Base-by-base conservation (phyloP, 345 rosid genomes). In the Xanthoceras sorbifolium region DNA sequence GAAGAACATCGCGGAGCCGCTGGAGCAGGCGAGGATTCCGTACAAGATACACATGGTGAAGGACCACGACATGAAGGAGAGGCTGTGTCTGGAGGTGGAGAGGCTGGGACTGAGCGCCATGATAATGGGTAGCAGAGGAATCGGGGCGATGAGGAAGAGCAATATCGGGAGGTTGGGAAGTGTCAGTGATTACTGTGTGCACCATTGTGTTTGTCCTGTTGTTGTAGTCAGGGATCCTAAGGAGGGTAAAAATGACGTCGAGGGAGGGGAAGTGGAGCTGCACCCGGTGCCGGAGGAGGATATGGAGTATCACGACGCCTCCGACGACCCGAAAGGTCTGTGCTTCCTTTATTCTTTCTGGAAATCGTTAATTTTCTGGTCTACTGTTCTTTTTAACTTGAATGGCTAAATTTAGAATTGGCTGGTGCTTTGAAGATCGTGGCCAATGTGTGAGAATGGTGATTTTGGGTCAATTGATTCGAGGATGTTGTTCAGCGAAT, bases 1-100 rank as follows among this genome's bases (percentile, higher is more conserved):
- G 18, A 84, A 87, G 70, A 88, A 82, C 67, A 83, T 95, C 15
- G 94, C 97, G 15, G 86, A 84, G 70, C 98, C 98, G 10, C 86
- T 95, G 75, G 87, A 88, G 69, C 94, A 88, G 75, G 90, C 81
- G 22, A 85, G 81, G 73, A 81, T 93, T 29, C 92, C 97, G 29
- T 88, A 84, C 79, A 92, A 87, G 86, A 86, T 89, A 82, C 93
- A 89, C 78, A 84, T 93, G 62, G 97, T 94, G 75, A 93, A 89
- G 85, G 98, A 94, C 73, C 91, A 84, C 46, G 98, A 93, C 75
- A 82, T 94, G 97, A 93, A 92, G 85, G 97, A 94, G 81, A 81
- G 98, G 76, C 76, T 94, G 38, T 94, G 98, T 64, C 80, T 93
- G 82, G 98, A 93, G 87, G 92, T 91, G 75, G 97, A 94, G 87